Base-by-base conservation (phyloP, 2,329 filamentous ascomycete genomes). In the Penicillium sp. region DNA sequence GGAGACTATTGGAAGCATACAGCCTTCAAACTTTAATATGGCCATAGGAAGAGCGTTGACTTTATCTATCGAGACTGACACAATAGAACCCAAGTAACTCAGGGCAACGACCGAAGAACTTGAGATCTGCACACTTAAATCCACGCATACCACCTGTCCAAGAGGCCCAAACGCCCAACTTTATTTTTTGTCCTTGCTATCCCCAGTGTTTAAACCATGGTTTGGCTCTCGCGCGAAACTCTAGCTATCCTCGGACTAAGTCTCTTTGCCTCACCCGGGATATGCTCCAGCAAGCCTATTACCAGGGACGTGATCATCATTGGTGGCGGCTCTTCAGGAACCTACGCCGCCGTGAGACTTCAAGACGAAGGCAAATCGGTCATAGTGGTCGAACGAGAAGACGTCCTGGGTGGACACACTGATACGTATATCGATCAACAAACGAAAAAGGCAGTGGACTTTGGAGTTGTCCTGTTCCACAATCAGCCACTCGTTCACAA, bases 321-420 rank as follows among this genome's bases (percentile, higher is more conserved):
- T 18, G 58, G 58, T 1, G 58, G 58, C 8, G 58, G 58, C 2
- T 39, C 57, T 10, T 52, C 54, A 3, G 58, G 54, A 3, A 55
- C 54, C 14, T 58, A 44, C 19, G 28, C 55, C n/a, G 58, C 58
- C 3, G 29, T 60, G 18, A 31, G 40, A 42, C 58, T 76, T 1
- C 58, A 59, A 7, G 69, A 74, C 42, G 24, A 60, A 42, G 60
- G 61, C 3, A 69, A 72, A 48, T 67, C 65, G 1, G 66, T 75
- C 3, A 60, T 69, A 2, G 54, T 77, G 0, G 57, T 77, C 19
- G 75, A 77, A 53, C 68, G 66, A 26, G 59, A 71, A n/a, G 55
- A 28, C n/a, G 16, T 46, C 5, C 61, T 77, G 8, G 74, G 74
- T 13, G 73, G 73, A 16, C 68, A 74, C 50, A 64, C 65, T 11